A percentile compares a stretch with the other conserved stretches of the same genome.
These are phyloP conservation scores for Lactuca sativa DNA, from an alignment of 129 eudicot species.

Conservation along the genomic window DNA sequence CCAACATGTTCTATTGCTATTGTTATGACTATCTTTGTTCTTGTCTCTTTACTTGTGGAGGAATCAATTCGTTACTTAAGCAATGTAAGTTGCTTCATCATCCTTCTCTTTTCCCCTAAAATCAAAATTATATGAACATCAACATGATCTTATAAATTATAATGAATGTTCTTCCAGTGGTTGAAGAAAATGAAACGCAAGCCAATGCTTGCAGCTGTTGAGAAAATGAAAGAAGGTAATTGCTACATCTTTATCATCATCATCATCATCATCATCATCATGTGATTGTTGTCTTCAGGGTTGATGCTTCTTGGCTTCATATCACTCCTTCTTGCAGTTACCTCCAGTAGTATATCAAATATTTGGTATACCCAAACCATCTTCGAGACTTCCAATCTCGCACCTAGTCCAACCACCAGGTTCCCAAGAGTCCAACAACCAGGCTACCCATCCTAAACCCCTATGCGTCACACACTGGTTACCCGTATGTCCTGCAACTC, in stretches of 20 bases:
- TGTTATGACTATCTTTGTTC: constrained; percentile 90
- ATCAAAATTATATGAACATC: no score
- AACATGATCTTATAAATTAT: no score
- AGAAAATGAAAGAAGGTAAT: constrained; percentile 97
- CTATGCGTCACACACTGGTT: no score
- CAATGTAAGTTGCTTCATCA: constrained; percentile 57
- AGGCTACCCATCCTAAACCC: no score
- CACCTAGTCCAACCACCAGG: no score
- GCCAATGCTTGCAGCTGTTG: constrained; percentile 87
- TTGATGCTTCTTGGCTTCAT: constrained; percentile 99
- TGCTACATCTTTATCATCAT: no score
- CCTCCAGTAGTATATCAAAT: constrained; percentile 81
- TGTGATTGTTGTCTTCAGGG: constrained; percentile 48
- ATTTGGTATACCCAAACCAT: no score
- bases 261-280: constrained; percentile 14
- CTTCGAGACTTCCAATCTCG: no score
- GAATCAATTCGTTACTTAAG: constrained; percentile 80
- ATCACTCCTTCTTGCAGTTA: constrained; percentile 94
- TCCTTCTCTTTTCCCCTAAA: neutral
- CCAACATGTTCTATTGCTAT: constrained; percentile 99
- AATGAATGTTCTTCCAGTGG: constrained; percentile 57
- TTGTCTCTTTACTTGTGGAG: constrained; percentile 92
- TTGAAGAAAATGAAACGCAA: constrained; percentile 78
- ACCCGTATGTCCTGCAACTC: no score
- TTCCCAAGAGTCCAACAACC: no score